Evolutionary conservation across 202 grass and related monocot species (phyloP), one percentile per base, ranked within the genome.

Genomic region (Hordeum pubiflorum): DNA sequence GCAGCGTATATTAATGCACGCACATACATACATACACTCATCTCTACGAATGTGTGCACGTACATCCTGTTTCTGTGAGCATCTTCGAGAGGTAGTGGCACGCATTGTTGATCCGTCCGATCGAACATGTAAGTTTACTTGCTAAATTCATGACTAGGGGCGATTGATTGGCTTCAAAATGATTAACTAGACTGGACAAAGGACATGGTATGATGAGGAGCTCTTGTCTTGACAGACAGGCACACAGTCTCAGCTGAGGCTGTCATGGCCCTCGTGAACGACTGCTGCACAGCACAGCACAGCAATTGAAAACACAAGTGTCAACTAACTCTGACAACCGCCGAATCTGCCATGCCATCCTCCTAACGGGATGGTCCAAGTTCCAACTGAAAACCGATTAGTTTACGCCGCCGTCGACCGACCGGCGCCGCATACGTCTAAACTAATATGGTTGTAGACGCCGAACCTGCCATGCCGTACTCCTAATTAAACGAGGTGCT

Each of bases 301-400:
- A n/a, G n/a, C n/a, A 62, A 62, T 73, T 79, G 79, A 86, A 83
- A 86, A 75, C 48, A 44, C 61, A 79, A 56, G 83, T 64, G 26
- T 34, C 75, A 83, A 46, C 83, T 2, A 78, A 76, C 81, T 34
- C 10, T 32, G 26, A 54, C 62, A 80, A 88, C 81, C 4, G 76
- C 69, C 32, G 79, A 81, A 88, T 80, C 81, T 75, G 66, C 71
- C 57, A 27, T 67, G 46, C 74, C 74, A 36, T 74, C 65, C 39
- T n/a, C 21, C 37, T 21, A 59, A 69, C 4, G 7, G 56, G 61
- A 68, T 31, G 62, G 33, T 22, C 79, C 24, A 84, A 54, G 20
- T 69, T 81, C 71, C 77, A 81, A 43, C 57, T 26, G 61, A 78
- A 23, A 81, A 21, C 7, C 7, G 24, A 41, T 43, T 59, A 48